phyloP scores from a whole-genome alignment of 768 basidiomycete genomes.

The Lactarius psammicola region DNA sequence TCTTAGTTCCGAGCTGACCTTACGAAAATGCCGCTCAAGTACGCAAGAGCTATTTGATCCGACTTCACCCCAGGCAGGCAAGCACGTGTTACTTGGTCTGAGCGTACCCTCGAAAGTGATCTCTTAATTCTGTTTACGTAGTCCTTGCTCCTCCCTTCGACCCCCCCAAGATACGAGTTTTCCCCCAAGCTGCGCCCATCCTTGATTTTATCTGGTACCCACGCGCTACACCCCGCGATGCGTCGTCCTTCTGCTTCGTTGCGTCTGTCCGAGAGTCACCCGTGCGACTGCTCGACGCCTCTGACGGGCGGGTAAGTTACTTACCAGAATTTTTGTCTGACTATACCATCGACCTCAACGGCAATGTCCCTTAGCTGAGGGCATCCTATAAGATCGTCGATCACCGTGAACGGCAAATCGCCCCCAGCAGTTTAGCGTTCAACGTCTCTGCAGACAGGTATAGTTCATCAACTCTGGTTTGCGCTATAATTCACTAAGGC shows the following conservation, averaged over 20 bases:
- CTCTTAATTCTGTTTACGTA: not conserved
- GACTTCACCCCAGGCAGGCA: constrained; percentile 13
- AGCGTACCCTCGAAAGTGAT: not conserved
- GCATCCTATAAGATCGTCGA: constrained; percentile 92
- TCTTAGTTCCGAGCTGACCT: not conserved
- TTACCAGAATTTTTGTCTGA: not conserved
- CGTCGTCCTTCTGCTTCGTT: constrained; percentile 76
- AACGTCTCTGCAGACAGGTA: constrained; percentile 67
- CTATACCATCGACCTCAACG: not conserved
- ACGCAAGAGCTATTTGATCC: constrained; percentile 11
- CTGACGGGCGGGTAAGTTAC: constrained; percentile 63
- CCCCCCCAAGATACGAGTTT: constrained; percentile 12
- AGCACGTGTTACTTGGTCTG: not conserved
- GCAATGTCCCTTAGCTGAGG: constrained; percentile 55
- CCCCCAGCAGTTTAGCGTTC: constrained; percentile 82
- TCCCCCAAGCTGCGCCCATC: constrained; percentile 65
- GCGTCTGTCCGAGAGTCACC: constrained; percentile 83
- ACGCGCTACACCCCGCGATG: constrained; percentile 54
- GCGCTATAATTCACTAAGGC: not conserved
- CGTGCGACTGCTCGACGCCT: constrained; percentile 79
- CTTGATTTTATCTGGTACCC: constrained; percentile 88
- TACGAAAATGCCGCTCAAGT: not conserved
- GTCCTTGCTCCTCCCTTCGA: not conserved
- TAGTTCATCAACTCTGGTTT: constrained; percentile 24
- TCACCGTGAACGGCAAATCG: constrained; percentile 88